Percentiles rank a stretch among this genome's conserved stretches.
Evolutionary conservation across 257 asterid species (phyloP).

Genomic region (Misopates orontium): DNA sequence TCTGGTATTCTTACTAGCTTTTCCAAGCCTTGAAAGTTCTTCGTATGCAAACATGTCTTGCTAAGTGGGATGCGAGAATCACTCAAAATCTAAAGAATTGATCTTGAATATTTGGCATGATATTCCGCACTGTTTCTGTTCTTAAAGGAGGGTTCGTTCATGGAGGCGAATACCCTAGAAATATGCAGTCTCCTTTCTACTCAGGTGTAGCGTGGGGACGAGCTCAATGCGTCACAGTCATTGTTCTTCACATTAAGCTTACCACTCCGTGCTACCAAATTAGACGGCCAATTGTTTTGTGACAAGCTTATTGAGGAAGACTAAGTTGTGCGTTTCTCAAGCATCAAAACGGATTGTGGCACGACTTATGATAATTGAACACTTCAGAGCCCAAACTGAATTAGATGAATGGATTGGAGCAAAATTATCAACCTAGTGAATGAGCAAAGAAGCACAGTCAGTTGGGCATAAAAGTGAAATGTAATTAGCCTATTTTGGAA

Average conservation of each 20-base stretch:
- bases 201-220: neutral
- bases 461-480: neutral
- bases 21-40: slow-evolving; percentile 2
- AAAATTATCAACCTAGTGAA: neutral
- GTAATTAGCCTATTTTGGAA: slow-evolving; percentile 7
- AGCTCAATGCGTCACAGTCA: neutral
- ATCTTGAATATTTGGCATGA: slow-evolving; percentile 12
- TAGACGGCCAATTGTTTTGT: slow-evolving; percentile 13
- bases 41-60: neutral
- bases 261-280: neutral
- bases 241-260: slow-evolving; percentile 3
- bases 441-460: neutral
- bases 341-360: neutral
- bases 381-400: neutral
- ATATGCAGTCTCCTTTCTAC: neutral
- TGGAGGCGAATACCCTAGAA: neutral
- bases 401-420: neutral
- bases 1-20: neutral
- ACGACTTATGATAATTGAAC: neutral
- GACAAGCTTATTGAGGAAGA: neutral
- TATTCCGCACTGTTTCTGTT: neutral
- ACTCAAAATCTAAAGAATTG: slow-evolving; percentile 3
- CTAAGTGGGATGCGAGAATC: neutral
- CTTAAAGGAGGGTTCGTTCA: neutral
- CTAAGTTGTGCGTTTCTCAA: slow-evolving; percentile 3